Evolutionary conservation across 2,329 filamentous ascomycete species (phyloP), one percentile per base, ranked within the genome.

Genomic region (Xylariales sp.): DNA sequence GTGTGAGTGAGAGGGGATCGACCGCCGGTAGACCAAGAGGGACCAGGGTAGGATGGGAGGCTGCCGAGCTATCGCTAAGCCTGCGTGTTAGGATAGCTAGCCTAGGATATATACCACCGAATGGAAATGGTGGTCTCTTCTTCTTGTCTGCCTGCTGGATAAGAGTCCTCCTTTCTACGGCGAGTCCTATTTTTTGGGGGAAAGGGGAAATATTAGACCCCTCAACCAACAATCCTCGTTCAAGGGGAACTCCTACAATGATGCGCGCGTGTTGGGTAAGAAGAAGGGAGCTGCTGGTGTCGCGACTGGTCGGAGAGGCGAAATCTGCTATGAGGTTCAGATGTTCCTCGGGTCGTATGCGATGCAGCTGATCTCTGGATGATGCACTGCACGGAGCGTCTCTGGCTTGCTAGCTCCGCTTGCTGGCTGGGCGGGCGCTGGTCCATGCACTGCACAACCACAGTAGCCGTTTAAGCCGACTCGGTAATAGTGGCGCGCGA

Each of bases 21-120:
- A 55, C 54, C 48, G 49, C 51, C 51, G 51, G 49, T 47, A 53
- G 48, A 43, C 44, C 43, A 29, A 51, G 45, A 42, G 46, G 49
- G 47, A 46, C 42, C 42, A 40, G 44, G 44, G 45, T 39, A 40
- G 44, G 45, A n/a, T 16, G 29, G 17, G 29, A 33, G 20, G 36
- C 28, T 49, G 43, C 47, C 47, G 45, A 42, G 41, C 42, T 33
- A 33, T 33, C 23, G 13, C 28, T 14, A 30, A 27, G 28, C 18
- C 29, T 17, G 37, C 19, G 12, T 33, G 29, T 25, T 18, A 27
- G 15, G 17, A 14, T 37, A 37, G 20, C 21, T 27, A 21, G 34
- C 29, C 29, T 41, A 30, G 34, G 29, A 34, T 37, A 37, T 20
- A 39, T 16, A 33, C 37, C 27, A 27, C 19, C 31, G 37, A 27